Evolutionary conservation across 108 stramenopile genomes (phyloP), one percentile per base, ranked within the genome.

Genomic region (Pseudonitzschia pungens): DNA sequence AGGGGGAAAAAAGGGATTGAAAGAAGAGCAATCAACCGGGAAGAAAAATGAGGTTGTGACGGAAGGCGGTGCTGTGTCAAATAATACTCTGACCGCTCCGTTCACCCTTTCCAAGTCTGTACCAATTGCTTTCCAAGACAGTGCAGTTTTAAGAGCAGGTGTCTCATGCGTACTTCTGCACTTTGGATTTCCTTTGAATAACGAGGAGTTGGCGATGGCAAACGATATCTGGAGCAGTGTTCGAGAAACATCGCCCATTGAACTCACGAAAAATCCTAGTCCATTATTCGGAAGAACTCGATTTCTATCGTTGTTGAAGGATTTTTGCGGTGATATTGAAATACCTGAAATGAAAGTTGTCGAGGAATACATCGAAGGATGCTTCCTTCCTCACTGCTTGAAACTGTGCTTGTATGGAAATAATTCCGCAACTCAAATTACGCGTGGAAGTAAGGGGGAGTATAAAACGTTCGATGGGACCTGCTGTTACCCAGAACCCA

Each of bases 371-470:
- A 73, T 89, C 44, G 76, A 77, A 43, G 63, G 68, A 1, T 72
- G 77, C 22, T 74, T 93, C 21, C 67, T 93, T 45, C 92, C 92
- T n/a, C 90, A 91, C 76, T 93, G 92, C 45, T 77, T 93, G 22
- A 75, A 79, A 33, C 77, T 91, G 21, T 91, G 89, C 73, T 43
- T 93, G 21, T 69, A 77, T 24, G 86, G 86, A 20, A 84, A 87
- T 55, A 78, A 81, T 27, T 65, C 78, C 9, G 40, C 44, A 21
- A 71, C 68, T 8, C 56, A 58, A 21, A 55, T 77, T n/a, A 76
- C 81, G 6, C 83, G 86, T 6, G 86, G 78, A 1, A 87, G 86
- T 63, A 69, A 77, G 40, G 86, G 86, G 6, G 63, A 81, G 27
- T 86, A 78, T 63, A 77, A 72, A 42, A 86, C 86, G 22, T 76